Percentiles rank a stretch among this genome's conserved stretches.
These are phyloP conservation scores for Colletotrichum cuscutae DNA, from an alignment of 2,329 filamentous ascomycete genomes.

Conservation along the genomic window DNA sequence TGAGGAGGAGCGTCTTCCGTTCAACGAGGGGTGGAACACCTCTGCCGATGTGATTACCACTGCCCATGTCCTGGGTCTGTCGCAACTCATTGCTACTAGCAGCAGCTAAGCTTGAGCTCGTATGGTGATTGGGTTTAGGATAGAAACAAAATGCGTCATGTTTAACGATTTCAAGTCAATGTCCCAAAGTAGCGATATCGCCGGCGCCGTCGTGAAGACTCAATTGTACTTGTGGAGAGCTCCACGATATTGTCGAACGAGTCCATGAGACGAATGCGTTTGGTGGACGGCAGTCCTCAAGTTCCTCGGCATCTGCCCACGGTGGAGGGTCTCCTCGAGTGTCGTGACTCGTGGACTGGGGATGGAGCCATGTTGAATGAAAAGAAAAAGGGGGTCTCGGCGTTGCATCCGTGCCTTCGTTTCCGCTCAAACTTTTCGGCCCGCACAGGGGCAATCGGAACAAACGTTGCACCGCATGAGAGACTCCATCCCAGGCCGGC, in stretches of 20 bases:
- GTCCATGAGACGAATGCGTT: no score
- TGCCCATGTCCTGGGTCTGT: constrained; percentile 22
- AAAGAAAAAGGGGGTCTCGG: background rate
- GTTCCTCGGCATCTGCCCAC: no score
- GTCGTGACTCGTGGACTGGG: background rate
- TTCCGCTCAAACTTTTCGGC: background rate
- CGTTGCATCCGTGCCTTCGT: background rate
- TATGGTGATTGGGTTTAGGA: background rate
- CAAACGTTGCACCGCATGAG: background rate
- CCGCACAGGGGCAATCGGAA: background rate
- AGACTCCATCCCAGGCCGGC: background rate
- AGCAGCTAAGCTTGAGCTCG: background rate
- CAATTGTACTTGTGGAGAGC: background rate
- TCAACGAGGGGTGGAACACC: constrained; percentile 23
- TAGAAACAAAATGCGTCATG: background rate
- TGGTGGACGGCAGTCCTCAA: background rate
- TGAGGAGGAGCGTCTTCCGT: constrained; percentile 30
- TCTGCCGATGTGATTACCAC: constrained; percentile 8
- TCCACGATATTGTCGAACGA: background rate
- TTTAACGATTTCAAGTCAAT: background rate
- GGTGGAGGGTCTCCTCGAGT: background rate
- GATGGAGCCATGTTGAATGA: background rate
- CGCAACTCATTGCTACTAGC: constrained; percentile 24
- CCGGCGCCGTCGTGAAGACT: background rate
- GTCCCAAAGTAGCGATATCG: background rate